These are phyloP conservation scores for Microsporum ferrugineum DNA, from an alignment of 2,329 filamentous ascomycete species.

Conservation along the genomic window DNA sequence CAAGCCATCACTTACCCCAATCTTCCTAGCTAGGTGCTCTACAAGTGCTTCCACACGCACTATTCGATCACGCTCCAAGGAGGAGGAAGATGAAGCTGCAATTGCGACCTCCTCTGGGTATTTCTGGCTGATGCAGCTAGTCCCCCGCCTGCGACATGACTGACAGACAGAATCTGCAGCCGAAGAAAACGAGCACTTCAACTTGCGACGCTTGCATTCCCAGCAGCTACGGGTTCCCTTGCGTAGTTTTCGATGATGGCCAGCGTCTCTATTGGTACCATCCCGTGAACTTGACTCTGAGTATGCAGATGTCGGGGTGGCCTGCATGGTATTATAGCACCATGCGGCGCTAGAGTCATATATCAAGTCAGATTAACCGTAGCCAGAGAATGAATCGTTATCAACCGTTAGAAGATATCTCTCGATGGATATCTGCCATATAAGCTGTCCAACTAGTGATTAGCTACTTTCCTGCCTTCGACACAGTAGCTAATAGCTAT, in stretches of 20 bases:
- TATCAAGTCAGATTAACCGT: not conserved
- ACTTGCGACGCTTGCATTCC: constrained; percentile 25
- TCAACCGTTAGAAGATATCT: no score
- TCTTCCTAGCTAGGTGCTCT: not conserved
- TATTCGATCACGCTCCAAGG: not conserved
- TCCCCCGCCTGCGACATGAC: constrained; percentile 21
- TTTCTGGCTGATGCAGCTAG: constrained; percentile 39
- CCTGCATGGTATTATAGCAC: not conserved
- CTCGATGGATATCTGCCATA: no score
- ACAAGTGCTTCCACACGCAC: not conserved
- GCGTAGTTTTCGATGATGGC: constrained; percentile 19
- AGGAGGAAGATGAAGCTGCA: not conserved
- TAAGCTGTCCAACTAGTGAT: no score
- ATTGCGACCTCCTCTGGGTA: constrained; percentile 27
- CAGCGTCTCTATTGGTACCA: not conserved
- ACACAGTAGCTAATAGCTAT: no score
- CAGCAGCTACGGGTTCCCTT: constrained; percentile 28
- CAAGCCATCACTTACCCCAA: constrained; percentile 10
- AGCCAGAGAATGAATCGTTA: not conserved
- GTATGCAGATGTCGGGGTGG: not conserved
- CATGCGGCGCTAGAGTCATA: not conserved
- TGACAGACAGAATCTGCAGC: constrained; percentile 17
- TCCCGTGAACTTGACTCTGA: not conserved
- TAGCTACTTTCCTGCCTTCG: no score
- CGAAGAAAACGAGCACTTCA: constrained; percentile 23